Evolutionary conservation across 2,329 filamentous ascomycete genomes (phyloP).

Genomic region (Gaeumannomyces tritici): DNA sequence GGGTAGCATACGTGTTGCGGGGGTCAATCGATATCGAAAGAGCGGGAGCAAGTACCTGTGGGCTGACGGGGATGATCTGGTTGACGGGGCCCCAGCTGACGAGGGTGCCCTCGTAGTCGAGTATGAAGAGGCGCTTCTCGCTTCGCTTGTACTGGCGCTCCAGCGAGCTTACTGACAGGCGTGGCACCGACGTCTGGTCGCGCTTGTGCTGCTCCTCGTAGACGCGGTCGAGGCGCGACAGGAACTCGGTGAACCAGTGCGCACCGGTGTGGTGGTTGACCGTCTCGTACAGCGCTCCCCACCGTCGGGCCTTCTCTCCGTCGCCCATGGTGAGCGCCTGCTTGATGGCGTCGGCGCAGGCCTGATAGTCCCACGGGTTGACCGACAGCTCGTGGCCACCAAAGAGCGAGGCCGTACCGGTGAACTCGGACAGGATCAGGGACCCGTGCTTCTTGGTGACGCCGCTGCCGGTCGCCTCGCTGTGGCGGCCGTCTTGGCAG

Average conservation of each 20-base stretch:
- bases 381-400: slow-evolving; percentile 71
- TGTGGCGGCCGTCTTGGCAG: slow-evolving; percentile 74
- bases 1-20: background rate
- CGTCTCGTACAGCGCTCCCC: slow-evolving; percentile 61
- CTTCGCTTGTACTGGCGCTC: slow-evolving; percentile 56
- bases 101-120: slow-evolving; percentile 90
- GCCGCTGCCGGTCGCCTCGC: slow-evolving; percentile 48
- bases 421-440: slow-evolving; percentile 90
- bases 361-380: slow-evolving; percentile 91
- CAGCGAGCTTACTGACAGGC: slow-evolving; percentile 61
- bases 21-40: background rate
- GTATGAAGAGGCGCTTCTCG: slow-evolving; percentile 67
- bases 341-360: slow-evolving; percentile 80
- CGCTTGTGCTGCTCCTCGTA: slow-evolving; percentile 79
- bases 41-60: slow-evolving; percentile 34
- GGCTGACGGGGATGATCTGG: slow-evolving; percentile 77
- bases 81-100: slow-evolving; percentile 79
- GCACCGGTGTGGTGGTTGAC: slow-evolving; percentile 76
- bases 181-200: slow-evolving; percentile 77
- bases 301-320: slow-evolving; percentile 65
- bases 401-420: slow-evolving; percentile 82
- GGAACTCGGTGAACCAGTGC: slow-evolving; percentile 75
- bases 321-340: slow-evolving; percentile 70
- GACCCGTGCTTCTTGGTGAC: slow-evolving; percentile 71
- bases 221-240: slow-evolving; percentile 59